phyloP scores from a whole-genome alignment of 106 monocot genomes.

The Dactylorhiza incarnata region DNA sequence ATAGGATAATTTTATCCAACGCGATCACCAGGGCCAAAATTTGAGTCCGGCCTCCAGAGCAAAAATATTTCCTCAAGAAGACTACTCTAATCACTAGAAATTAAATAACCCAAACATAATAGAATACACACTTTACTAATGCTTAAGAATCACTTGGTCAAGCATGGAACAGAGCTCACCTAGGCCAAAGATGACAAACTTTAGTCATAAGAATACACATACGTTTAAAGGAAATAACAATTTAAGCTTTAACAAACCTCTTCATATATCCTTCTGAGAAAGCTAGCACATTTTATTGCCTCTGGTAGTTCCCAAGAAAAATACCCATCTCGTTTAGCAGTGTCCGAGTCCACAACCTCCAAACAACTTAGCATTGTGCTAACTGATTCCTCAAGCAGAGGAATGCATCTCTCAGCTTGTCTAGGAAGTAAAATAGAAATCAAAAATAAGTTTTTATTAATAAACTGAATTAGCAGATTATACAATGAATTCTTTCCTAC shows the following conservation, averaged over 20 bases:
- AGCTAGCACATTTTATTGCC: slow-evolving; percentile 73
- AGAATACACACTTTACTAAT: no score
- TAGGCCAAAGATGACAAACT: neutral
- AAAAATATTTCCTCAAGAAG: no score
- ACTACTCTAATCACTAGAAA: no score
- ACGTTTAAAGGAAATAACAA: neutral
- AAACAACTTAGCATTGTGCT: slow-evolving; percentile 59
- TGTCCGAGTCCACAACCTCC: slow-evolving; percentile 43
- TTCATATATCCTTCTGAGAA: slow-evolving; percentile 91
- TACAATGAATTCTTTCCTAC: neutral
- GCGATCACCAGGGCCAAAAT: no score
- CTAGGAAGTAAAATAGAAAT: no score
- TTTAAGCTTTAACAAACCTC: slow-evolving; percentile 55
- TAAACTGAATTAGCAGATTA: neutral
- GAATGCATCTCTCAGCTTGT: slow-evolving; percentile 30
- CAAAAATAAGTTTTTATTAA: no score
- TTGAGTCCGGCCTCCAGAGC: no score
- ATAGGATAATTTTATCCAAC: no score
- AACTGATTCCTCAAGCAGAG: slow-evolving; percentile 63
- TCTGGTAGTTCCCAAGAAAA: slow-evolving; percentile 53
- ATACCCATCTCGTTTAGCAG: slow-evolving; percentile 19
- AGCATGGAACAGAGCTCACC: no score
- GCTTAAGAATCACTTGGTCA: no score
- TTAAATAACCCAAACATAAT: no score
- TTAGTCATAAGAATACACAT: neutral